Evolutionary conservation across 345 rosid genomes (phyloP).

Genomic region (Populus alba): DNA sequence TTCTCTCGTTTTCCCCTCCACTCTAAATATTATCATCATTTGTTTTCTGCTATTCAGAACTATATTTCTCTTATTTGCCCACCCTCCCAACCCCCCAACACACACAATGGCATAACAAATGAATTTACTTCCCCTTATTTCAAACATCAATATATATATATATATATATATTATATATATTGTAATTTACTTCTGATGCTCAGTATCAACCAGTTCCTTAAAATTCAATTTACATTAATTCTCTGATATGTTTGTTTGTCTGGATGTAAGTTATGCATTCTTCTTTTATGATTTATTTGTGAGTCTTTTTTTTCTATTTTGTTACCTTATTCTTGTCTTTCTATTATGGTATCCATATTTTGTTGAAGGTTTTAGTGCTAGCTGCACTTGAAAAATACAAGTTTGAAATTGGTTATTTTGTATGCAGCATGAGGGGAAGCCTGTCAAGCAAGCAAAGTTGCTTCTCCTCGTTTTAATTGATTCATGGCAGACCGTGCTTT

Average conservation of each 20-base stretch:
- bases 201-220: neutral
- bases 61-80: no score
- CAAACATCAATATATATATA: neutral
- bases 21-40: neutral
- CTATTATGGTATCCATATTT: conserved; percentile 17
- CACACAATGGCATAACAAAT: neutral
- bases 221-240: neutral
- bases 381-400: conserved; percentile 12
- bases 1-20: neutral
- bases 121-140: neutral
- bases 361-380: conserved; percentile 18
- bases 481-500: conserved; percentile 72
- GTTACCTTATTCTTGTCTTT: conserved; percentile 12
- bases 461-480: conserved; percentile 20
- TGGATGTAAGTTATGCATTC: neutral
- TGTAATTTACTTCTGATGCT: neutral
- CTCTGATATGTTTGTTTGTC: neutral
- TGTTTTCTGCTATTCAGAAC: neutral
- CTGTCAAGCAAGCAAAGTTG: conserved; percentile 18
- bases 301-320: neutral
- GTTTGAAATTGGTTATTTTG: conserved; percentile 12
- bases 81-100: no score
- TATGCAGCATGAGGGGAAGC: conserved; percentile 22
- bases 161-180: neutral
- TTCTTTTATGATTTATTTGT: neutral